These are phyloP conservation scores for Cystobasidium pallidum DNA, from an alignment of 1,284 basidiomycete species.

Conservation along the genomic window DNA sequence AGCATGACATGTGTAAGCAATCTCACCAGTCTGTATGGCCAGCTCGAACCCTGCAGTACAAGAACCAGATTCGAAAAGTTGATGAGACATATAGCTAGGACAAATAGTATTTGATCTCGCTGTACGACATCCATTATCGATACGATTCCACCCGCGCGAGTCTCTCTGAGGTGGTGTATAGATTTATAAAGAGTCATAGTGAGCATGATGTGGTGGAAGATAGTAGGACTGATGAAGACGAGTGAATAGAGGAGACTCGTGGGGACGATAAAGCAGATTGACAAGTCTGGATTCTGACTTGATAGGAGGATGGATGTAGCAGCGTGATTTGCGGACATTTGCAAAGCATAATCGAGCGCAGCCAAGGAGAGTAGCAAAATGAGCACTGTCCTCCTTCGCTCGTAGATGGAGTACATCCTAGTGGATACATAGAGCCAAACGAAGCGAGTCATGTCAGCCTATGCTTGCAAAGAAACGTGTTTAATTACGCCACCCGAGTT, in stretches of 20 bases:
- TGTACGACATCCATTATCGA: slow-evolving; percentile 30
- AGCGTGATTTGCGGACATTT: slow-evolving; percentile 43
- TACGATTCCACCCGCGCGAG: slow-evolving; percentile 15
- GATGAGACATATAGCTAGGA: slow-evolving; percentile 44
- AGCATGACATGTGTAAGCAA: not conserved
- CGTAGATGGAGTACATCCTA: slow-evolving; percentile 40
- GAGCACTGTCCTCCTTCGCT: slow-evolving; percentile 14
- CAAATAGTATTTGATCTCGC: slow-evolving; percentile 39
- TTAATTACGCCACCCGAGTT: too few relatives aligned
- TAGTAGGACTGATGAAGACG: slow-evolving; percentile 38
- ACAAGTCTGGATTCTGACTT: slow-evolving; percentile 1
- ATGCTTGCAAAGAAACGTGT: too few relatives aligned
- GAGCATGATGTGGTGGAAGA: slow-evolving; percentile 44
- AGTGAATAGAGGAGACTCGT: slow-evolving; percentile 34
- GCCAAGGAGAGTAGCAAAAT: slow-evolving; percentile 25
- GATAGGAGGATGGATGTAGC: not conserved
- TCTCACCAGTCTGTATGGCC: slow-evolving; percentile 40
- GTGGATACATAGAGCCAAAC: not conserved
- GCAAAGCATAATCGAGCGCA: slow-evolving; percentile 37
- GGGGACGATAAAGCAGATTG: slow-evolving; percentile 36
- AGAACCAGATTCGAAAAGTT: slow-evolving; percentile 46
- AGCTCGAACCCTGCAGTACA: slow-evolving; percentile 25
- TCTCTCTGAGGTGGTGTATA: slow-evolving; percentile 23
- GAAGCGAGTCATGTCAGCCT: not conserved
- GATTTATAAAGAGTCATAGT: slow-evolving; percentile 42